Evolutionary conservation across 768 basidiomycete species (phyloP), one percentile per base, ranked within the genome.

Genomic region (Termitomyces sp.): DNA sequence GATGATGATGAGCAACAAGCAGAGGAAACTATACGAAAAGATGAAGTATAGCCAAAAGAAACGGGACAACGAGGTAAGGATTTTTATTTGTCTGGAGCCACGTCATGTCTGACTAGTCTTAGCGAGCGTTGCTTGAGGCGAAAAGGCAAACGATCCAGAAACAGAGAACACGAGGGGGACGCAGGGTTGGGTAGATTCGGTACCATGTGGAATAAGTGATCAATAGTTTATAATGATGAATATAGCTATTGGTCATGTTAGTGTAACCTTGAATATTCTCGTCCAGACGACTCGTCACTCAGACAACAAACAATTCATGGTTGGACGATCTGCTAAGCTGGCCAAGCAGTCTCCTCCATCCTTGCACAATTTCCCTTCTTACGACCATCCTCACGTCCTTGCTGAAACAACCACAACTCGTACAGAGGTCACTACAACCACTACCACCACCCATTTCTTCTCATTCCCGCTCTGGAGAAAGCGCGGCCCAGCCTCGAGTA

Each of bases 1-100:
- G 81, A 96, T 98, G 87, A 81, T 98, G 84, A 87, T 97, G 87
- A 96, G 92, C 76, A 94, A 92, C 72, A 93, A 90, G 75, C 89
- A 96, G 71, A 83, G 86, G 65, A 95, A 95, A 73, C 72, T 97
- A 65, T 96, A 95, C 70, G 92, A 94, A 72, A 89, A 89, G 74
- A 90, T 97, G 84, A 92, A 94, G 74, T 84, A 90, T 68, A 86
- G 87, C 62, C 82, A 95, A 68, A 80, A 81, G 69, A 90, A 87
- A 73, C 86, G 86, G 59, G 78, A 79, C 14, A 74, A 79, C 26
- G 92, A 96, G 89, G 94, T 94, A 69, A 64, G 87, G 75, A 26
- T 53, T 57, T 18, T 6, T 22, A 28, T 32, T 40, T 41, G 30
- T 41, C 20, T 46, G 41, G 30, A 45, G 35, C 36, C 41, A 38